Percentiles rank a stretch among this genome's conserved stretches.
phyloP scores from a whole-genome alignment of 345 rosid species.

The Sisymbrium altissimum region DNA sequence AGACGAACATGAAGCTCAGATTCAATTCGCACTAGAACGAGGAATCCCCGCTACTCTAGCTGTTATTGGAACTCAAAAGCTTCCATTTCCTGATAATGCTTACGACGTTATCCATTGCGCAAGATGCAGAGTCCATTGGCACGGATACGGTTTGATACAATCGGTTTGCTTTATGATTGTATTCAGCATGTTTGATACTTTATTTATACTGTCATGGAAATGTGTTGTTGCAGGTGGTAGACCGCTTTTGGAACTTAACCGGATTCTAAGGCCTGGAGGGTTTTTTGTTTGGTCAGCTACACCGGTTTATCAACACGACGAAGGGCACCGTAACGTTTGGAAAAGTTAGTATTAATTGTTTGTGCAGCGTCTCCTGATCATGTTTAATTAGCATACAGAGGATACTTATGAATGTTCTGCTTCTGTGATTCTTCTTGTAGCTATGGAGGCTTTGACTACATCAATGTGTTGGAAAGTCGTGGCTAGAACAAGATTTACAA shows the following conservation, averaged over 20 bases:
- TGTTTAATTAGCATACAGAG: neutral
- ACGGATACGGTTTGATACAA: conserved; percentile 30
- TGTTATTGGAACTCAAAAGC: conserved; percentile 78
- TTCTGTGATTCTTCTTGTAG: conserved; percentile 39
- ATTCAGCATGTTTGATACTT: conserved; percentile 7
- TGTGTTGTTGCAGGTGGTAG: conserved; percentile 62
- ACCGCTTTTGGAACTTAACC: conserved; percentile 85
- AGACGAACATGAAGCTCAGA: conserved; percentile 98
- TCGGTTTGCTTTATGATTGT: conserved; percentile 33
- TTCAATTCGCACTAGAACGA: conserved; percentile 87
- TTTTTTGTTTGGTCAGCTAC: conserved; percentile 97
- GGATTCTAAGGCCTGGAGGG: conserved; percentile 90
- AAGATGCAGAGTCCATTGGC: conserved; percentile 96
- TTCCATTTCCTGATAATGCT: conserved; percentile 62
- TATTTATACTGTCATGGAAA: neutral
- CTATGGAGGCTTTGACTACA: conserved; percentile 63
- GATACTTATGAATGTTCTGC: neutral
- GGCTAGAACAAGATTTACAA: conserved; percentile 52
- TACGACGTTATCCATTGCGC: conserved; percentile 91
- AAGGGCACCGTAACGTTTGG: conserved; percentile 65
- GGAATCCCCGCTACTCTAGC: conserved; percentile 86
- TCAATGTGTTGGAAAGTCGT: conserved; percentile 86
- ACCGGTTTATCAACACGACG: conserved; percentile 67
- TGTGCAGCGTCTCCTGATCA: neutral
- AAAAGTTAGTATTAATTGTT: conserved; percentile 44